Conservation (phyloP, 352 stramenopile species). For the Globisporangium iwayamae region DNA sequence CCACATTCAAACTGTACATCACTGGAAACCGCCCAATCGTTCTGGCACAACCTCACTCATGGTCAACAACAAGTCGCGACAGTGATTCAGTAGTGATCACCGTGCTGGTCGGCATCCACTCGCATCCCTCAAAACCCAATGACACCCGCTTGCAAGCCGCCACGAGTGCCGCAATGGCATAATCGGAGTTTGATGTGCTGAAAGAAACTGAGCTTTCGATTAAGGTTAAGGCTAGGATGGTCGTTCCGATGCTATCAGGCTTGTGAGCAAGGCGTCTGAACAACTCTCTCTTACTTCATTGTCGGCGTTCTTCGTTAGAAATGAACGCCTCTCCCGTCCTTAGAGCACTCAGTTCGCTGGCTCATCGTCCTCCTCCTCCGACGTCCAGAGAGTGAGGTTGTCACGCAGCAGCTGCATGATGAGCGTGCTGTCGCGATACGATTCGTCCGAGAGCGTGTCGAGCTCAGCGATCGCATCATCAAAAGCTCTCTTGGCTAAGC, state of each 20-base stretch:
- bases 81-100: too few species aligned
- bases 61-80: too few species aligned
- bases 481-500: slow-evolving; percentile 96
- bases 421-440: slow-evolving; percentile 99
- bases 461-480: slow-evolving; percentile 99
- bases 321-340: neutral
- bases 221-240: neutral
- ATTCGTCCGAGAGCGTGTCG: slow-evolving; percentile 98
- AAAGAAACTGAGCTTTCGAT: neutral
- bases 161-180: too few species aligned
- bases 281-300: neutral
- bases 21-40: too few species aligned
- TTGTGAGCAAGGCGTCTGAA: neutral
- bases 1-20: too few species aligned
- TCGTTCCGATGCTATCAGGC: neutral
- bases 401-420: slow-evolving; percentile 99
- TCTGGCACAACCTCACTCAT: too few species aligned
- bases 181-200: too few species aligned
- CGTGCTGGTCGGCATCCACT: too few species aligned
- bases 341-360: neutral
- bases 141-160: too few species aligned
- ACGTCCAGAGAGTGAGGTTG: slow-evolving; percentile 98
- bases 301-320: neutral
- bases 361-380: slow-evolving; percentile 63
- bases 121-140: too few species aligned